Conservation (phyloP, 192 early-diverging fungal species). For the Podochytrium sp. region DNA sequence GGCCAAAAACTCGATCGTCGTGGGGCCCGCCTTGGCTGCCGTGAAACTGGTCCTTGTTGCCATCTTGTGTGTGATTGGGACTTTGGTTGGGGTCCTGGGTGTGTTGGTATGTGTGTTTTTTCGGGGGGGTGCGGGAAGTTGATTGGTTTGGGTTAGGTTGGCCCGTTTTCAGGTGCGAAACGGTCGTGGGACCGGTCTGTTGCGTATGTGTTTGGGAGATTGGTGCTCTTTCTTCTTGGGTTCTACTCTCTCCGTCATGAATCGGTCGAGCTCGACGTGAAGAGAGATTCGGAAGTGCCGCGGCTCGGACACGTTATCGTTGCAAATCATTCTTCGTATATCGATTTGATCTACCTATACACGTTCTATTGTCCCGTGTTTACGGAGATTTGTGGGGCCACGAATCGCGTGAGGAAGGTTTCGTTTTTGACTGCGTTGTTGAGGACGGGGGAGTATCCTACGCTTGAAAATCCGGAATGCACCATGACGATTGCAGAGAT, state of each 20-base stretch:
- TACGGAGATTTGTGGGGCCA: neutral
- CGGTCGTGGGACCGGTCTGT: neutral
- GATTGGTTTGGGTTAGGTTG: neutral
- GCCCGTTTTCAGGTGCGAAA: neutral
- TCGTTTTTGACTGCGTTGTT: conserved; percentile 4
- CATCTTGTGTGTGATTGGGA: neutral
- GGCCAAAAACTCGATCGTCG: neutral
- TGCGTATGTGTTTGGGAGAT: neutral
- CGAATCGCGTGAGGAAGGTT: neutral
- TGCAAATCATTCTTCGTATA: conserved; percentile 80
- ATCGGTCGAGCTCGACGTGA: neutral
- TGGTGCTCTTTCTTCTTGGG: conserved; percentile 3
- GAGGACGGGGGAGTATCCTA: neutral
- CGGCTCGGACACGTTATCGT: conserved; percentile 77
- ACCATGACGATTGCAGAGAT: neutral
- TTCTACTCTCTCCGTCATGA: conserved; percentile 1
- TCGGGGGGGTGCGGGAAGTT: neutral
- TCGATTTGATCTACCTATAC: conserved; percentile 75
- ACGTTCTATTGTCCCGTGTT: conserved; percentile 50
- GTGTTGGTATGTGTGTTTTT: neutral
- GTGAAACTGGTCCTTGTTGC: conserved; percentile 1
- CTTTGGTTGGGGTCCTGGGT: neutral
- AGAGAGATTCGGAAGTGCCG: conserved; percentile 3
- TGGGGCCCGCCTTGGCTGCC: conserved; percentile 8
- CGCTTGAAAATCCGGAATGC: neutral